These are phyloP conservation scores for Sporothrix phasma DNA, from an alignment of 2,329 filamentous ascomycete species.

Conservation along the genomic window DNA sequence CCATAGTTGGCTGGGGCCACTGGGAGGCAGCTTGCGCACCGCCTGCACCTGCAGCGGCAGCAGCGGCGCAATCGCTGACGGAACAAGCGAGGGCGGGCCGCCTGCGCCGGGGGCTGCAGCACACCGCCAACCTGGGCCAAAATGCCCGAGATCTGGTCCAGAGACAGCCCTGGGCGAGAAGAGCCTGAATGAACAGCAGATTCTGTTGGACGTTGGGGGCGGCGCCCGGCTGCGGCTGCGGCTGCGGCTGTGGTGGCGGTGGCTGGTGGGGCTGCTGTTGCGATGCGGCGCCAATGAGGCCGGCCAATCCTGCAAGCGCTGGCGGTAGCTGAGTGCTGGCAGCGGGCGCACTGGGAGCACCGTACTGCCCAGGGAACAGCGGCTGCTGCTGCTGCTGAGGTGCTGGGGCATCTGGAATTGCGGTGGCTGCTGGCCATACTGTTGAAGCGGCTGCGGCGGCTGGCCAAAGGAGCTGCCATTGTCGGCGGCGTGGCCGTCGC, in stretches of 20 bases:
- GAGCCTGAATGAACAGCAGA: constrained; percentile 62
- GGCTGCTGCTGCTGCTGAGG: constrained; percentile 21
- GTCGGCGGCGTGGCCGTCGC: constrained; percentile 12
- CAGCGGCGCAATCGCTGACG: constrained; percentile 22
- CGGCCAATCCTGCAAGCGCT: constrained; percentile 9
- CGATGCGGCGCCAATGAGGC: constrained; percentile 9
- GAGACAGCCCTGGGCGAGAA: constrained; percentile 65
- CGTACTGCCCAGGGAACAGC: constrained; percentile 20
- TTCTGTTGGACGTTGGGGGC: constrained; percentile 54
- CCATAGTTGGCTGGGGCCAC: constrained; percentile 33
- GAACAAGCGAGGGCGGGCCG: constrained; percentile 13
- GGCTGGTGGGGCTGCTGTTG: constrained; percentile 27
- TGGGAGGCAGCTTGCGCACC: neutral
- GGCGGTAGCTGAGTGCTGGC: constrained; percentile 15
- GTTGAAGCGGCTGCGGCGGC: constrained; percentile 23
- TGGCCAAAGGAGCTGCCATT: constrained; percentile 2
- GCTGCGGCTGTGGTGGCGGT: neutral
- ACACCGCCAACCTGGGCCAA: constrained; percentile 43
- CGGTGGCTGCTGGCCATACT: constrained; percentile 33
- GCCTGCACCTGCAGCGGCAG: neutral
- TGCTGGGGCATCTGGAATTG: constrained; percentile 27
- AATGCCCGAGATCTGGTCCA: constrained; percentile 61
- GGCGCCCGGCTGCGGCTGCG: neutral
- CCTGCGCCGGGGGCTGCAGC: constrained; percentile 11
- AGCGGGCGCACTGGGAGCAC: constrained; percentile 24